Percentiles rank a stretch among this genome's conserved stretches.
Conservation (phyloP, 257 asterid species). For the Solanum chiquidenum region DNA sequence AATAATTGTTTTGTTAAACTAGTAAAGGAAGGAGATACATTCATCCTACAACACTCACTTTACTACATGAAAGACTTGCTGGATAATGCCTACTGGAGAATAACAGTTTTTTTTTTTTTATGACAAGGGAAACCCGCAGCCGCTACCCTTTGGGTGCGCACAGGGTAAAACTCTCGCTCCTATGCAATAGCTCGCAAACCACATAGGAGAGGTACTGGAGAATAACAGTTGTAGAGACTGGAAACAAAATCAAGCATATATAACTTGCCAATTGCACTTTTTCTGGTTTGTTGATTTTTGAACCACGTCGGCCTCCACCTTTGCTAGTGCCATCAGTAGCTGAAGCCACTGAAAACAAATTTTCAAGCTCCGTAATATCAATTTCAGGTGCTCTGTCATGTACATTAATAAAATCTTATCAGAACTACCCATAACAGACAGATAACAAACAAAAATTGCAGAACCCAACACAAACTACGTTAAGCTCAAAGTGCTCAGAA, state of each 20-base stretch:
- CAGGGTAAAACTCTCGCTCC: too few species aligned
- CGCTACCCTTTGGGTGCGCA: too few species aligned
- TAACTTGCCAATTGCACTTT: constrained; percentile 85
- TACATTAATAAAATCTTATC: constrained; percentile 1
- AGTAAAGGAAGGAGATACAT: background rate
- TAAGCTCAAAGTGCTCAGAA: background rate
- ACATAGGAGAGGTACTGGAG: background rate
- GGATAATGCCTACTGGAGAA: background rate
- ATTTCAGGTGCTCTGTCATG: constrained; percentile 84
- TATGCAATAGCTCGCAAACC: too few species aligned
- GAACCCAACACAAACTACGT: background rate
- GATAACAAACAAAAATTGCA: background rate
- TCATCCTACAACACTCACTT: background rate
- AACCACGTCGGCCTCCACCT: constrained; percentile 65
- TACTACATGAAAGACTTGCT: background rate
- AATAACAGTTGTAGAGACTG: background rate
- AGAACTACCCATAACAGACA: constrained; percentile 13
- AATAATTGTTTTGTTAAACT: background rate
- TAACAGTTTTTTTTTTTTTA: background rate
- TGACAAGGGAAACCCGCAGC: too few species aligned
- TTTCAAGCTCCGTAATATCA: constrained; percentile 93
- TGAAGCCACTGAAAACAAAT: constrained; percentile 94
- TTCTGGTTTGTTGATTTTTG: constrained; percentile 86
- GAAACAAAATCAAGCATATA: constrained; percentile 10
- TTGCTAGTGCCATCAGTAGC: constrained; percentile 66